Percentiles rank a stretch among this genome's conserved stretches.
phyloP scores from a whole-genome alignment of 2,329 filamentous ascomycete species.

The Exophiala sideris region DNA sequence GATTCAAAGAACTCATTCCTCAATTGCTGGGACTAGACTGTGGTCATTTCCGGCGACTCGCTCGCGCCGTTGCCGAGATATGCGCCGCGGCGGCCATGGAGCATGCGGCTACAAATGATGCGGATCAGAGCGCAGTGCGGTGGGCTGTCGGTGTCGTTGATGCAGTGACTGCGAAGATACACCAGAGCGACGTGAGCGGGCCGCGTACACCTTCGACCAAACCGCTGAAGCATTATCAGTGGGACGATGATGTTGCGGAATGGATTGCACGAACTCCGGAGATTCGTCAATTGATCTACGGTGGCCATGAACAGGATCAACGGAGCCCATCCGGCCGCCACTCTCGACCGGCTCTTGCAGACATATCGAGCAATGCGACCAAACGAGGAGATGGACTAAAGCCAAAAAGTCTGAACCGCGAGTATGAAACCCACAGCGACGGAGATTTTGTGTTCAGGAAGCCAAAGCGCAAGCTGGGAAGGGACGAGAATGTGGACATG shows the following conservation, averaged over 20 bases:
- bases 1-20: not conserved
- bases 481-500: not conserved
- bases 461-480: constrained; percentile 1
- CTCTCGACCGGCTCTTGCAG: not conserved
- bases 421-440: constrained; percentile 3
- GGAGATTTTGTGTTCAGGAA: constrained; percentile 15
- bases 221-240: constrained; percentile 38
- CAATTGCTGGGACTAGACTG: not conserved
- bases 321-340: not conserved
- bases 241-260: constrained; percentile 57
- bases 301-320: not conserved
- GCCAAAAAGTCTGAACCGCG: constrained; percentile 1
- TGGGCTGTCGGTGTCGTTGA: constrained; percentile 40
- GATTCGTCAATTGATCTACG: not conserved
- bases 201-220: constrained; percentile 19
- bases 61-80: constrained; percentile 2
- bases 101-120: constrained; percentile 38
- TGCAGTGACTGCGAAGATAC: not conserved
- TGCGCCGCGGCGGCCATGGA: constrained; percentile 38
- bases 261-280: constrained; percentile 53
- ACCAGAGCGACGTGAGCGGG: constrained; percentile 8
- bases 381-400: constrained; percentile 23
- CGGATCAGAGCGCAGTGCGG: constrained; percentile 35
- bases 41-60: not conserved
- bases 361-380: not conserved